Percentiles rank a stretch among this genome's conserved stretches.
Conservation (phyloP, 805 yeast genomes). For the Yamadazyma philogaea region DNA sequence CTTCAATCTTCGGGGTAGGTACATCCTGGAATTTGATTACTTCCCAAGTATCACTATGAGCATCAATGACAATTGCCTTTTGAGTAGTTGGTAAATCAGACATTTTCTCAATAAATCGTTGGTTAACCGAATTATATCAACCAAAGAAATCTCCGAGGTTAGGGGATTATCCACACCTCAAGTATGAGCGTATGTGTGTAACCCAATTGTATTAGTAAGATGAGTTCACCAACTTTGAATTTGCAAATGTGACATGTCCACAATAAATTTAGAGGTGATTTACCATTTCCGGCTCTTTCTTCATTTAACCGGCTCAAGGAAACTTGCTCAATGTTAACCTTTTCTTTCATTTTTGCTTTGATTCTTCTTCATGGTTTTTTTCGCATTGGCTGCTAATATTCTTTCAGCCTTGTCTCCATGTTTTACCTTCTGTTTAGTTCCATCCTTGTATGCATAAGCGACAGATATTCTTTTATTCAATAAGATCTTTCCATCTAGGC, state of each 20-base stretch:
- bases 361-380: slow-evolving; percentile 25
- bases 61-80: slow-evolving; percentile 52
- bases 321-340: not conserved
- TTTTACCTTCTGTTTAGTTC: slow-evolving; percentile 43
- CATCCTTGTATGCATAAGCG: slow-evolving; percentile 67
- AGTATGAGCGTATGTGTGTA: too few species aligned
- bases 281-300: too few species aligned
- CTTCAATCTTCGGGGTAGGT: slow-evolving; percentile 56
- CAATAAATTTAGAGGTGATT: too few species aligned
- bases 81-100: slow-evolving; percentile 50
- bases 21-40: slow-evolving; percentile 54
- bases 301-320: too few species aligned
- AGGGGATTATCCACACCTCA: not conserved
- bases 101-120: not conserved
- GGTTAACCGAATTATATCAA: not conserved
- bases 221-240: too few species aligned
- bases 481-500: slow-evolving; percentile 64
- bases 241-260: too few species aligned
- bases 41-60: slow-evolving; percentile 53
- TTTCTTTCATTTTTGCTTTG: not conserved
- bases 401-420: slow-evolving; percentile 86
- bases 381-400: slow-evolving; percentile 61
- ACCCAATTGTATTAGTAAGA: too few species aligned
- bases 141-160: too few species aligned
- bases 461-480: slow-evolving; percentile 63